Evolutionary conservation across 306 rosid genomes (phyloP).

Genomic region (cucumber (Cucumis sativus)): Cucumber_9930_V3 NC_026659.2:22139001-22139500

Average conservation of each 20-base stretch:
- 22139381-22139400: slow-evolving; percentile 68
- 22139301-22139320: slow-evolving; percentile 23
- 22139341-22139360: slow-evolving; percentile 18
- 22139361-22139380: slow-evolving; percentile 22
- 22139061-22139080: not conserved
- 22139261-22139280: slow-evolving; percentile 75
- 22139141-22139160: slow-evolving; percentile 78
- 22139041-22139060: too few relatives aligned
- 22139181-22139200: slow-evolving; percentile 88
- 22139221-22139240: slow-evolving; percentile 89
- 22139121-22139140: slow-evolving; percentile 84
- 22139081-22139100: slow-evolving; percentile 2
- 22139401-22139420: slow-evolving; percentile 60
- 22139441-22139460: slow-evolving; percentile 56
- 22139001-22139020: not conserved
- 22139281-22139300: slow-evolving; percentile 68
- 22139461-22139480: slow-evolving; percentile 50
- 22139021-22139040: too few relatives aligned
- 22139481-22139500: slow-evolving; percentile 37
- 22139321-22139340: slow-evolving; percentile 18
- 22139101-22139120: slow-evolving; percentile 9
- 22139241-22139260: slow-evolving; percentile 89
- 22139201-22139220: slow-evolving; percentile 71
- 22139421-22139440: slow-evolving; percentile 74
- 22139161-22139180: slow-evolving; percentile 93